Evolutionary conservation across 2,329 filamentous ascomycete genomes (phyloP).

Genomic region (Paecilomyces fulvus): DNA sequence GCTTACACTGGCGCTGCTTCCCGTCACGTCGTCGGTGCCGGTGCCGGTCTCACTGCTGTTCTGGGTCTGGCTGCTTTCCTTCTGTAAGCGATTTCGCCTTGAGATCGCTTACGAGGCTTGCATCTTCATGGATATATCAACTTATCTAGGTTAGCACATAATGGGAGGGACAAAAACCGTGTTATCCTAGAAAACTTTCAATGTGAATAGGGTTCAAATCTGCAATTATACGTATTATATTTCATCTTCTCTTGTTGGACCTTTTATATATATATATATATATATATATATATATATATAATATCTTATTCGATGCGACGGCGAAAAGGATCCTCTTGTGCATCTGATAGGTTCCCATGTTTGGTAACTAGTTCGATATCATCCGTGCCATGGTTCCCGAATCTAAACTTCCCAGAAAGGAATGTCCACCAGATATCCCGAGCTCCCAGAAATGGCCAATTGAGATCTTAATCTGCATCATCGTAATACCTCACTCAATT

Average conservation of each 20-base stretch:
- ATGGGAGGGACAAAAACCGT: neutral
- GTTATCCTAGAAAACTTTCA: neutral
- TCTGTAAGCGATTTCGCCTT: conserved; percentile 24
- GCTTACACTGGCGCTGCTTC: conserved; percentile 45
- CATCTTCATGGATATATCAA: neutral
- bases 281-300: neutral
- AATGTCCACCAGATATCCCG: too few species aligned
- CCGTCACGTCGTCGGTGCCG: conserved; percentile 39
- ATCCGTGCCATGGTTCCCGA: too few species aligned
- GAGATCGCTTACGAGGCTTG: neutral
- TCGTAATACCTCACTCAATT: too few species aligned
- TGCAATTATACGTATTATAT: neutral
- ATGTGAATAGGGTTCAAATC: neutral
- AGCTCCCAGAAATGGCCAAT: too few species aligned
- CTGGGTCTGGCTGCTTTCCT: conserved; percentile 43
- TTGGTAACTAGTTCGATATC: too few species aligned
- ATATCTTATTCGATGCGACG: neutral
- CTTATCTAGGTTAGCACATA: neutral
- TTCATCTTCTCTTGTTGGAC: neutral
- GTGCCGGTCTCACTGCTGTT: conserved; percentile 45
- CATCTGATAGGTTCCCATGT: too few species aligned
- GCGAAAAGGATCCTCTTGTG: neutral
- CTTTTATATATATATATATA: too few species aligned
- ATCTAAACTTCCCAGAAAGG: too few species aligned
- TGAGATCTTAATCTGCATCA: too few species aligned